These are phyloP conservation scores for Biscogniauxia marginata DNA, from an alignment of 2,329 filamentous ascomycete genomes.

Conservation along the genomic window DNA sequence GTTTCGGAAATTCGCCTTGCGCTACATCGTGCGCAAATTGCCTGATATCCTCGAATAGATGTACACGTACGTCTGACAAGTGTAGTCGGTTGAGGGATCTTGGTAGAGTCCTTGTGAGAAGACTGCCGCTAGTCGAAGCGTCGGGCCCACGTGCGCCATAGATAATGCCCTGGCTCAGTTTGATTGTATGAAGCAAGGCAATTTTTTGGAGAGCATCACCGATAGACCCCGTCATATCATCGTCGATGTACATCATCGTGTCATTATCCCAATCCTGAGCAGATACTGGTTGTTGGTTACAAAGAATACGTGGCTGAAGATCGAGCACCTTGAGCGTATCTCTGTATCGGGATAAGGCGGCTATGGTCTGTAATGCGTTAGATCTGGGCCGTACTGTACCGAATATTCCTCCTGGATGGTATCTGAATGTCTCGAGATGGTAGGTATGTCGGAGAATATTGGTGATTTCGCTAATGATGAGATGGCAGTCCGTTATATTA, in stretches of 20 bases:
- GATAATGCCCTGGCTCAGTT: conserved; percentile 17
- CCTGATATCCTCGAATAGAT: conserved; percentile 13
- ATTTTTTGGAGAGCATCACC: conserved; percentile 18
- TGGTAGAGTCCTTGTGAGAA: conserved; percentile 15
- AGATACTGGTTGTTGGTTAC: no score
- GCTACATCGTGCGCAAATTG: conserved; percentile 10
- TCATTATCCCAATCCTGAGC: no score
- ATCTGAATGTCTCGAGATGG: conserved; percentile 18
- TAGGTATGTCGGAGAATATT: no score
- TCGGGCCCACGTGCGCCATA: neutral
- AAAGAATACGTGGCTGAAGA: no score
- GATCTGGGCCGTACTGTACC: no score
- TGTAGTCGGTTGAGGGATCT: conserved; percentile 12
- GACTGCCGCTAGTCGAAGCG: neutral
- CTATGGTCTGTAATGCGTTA: conserved; percentile 19
- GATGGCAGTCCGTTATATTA: no score
- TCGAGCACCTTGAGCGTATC: conserved; percentile 15
- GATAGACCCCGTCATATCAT: no score
- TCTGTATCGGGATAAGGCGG: conserved; percentile 13
- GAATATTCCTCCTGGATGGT: no score
- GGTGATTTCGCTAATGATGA: no score
- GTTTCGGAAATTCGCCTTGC: conserved; percentile 13
- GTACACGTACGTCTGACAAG: conserved; percentile 14
- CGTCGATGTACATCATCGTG: no score
- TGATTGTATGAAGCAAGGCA: conserved; percentile 12